Percentiles rank a stretch among this genome's conserved stretches.
Conservation (phyloP, 2,329 filamentous ascomycete genomes). For the Arachnomyces sp. region DNA sequence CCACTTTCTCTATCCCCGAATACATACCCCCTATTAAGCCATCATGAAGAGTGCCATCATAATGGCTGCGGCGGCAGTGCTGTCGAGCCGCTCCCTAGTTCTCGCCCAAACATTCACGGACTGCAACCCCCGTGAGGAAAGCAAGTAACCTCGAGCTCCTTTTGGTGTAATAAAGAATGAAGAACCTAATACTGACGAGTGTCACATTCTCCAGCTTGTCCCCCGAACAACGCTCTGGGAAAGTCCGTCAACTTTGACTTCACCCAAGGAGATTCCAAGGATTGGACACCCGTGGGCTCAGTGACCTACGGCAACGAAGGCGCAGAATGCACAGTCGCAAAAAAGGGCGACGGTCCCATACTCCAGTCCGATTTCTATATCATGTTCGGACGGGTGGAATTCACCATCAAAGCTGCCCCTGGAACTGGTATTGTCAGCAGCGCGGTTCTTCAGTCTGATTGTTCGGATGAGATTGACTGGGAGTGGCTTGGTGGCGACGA, state of each 20-base stretch:
- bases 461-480: constrained; percentile 92
- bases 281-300: constrained; percentile 64
- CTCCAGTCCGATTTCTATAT: constrained; percentile 92
- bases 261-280: constrained; percentile 65
- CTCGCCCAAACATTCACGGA: constrained; percentile 37
- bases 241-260: constrained; percentile 81
- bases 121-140: constrained; percentile 35
- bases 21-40: too few species aligned
- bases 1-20: constrained; percentile 51
- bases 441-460: constrained; percentile 82
- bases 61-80: constrained; percentile 19
- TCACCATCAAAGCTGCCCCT: constrained; percentile 75
- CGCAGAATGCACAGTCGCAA: constrained; percentile 69
- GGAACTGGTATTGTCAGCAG: constrained; percentile 91
- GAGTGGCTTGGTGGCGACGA: constrained; percentile 83
- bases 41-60: too few species aligned
- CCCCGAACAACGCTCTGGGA: constrained; percentile 71
- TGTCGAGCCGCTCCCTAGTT: constrained; percentile 21
- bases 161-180: too few species aligned
- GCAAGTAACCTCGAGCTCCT: constrained; percentile 21
- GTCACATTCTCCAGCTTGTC: constrained; percentile 52
- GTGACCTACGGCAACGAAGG: constrained; percentile 69
- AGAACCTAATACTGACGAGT: too few species aligned
- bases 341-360: constrained; percentile 76
- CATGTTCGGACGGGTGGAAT: constrained; percentile 92